Percentiles rank a stretch among this genome's conserved stretches.
Evolutionary conservation across 1,284 basidiomycete genomes (phyloP).

Genomic region (Cutaneotrichosporon cyanovorans): DNA sequence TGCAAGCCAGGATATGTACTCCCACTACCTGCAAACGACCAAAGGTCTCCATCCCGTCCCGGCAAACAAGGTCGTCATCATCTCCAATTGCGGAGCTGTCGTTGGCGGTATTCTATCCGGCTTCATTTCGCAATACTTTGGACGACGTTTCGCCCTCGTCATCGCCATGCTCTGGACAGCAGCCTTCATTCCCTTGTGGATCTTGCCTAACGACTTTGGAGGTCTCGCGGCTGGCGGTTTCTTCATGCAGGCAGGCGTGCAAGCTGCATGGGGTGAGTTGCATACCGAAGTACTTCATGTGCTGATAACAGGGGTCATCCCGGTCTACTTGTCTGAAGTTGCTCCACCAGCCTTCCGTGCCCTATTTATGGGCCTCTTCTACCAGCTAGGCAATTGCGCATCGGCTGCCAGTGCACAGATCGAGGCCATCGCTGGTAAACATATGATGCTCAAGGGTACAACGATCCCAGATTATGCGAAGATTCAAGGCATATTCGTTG

Average conservation of each 20-base stretch:
- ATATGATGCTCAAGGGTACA: slow-evolving; percentile 18
- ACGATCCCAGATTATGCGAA: slow-evolving; percentile 65
- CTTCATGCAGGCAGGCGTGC: slow-evolving; percentile 77
- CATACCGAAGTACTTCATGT: too few relatives aligned
- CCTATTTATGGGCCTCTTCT: slow-evolving; percentile 84
- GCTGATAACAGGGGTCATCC: too few relatives aligned
- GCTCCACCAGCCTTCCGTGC: slow-evolving; percentile 78
- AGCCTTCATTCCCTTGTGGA: slow-evolving; percentile 61
- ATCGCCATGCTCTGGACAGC: slow-evolving; percentile 51
- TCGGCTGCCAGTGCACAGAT: slow-evolving; percentile 83
- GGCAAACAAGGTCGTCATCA: slow-evolving; percentile 75
- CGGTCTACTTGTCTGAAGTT: slow-evolving; percentile 67
- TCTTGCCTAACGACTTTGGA: slow-evolving; percentile 54
- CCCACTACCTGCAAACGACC: slow-evolving; percentile 20
- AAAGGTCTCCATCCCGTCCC: slow-evolving; percentile 20
- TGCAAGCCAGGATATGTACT: slow-evolving; percentile 51
- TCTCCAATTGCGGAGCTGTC: slow-evolving; percentile 60
- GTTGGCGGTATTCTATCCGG: slow-evolving; percentile 72
- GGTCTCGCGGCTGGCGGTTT: slow-evolving; percentile 40
- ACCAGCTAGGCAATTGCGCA: slow-evolving; percentile 61
- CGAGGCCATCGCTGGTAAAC: slow-evolving; percentile 67
- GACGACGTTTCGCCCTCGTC: slow-evolving; percentile 59
- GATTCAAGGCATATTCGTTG: slow-evolving; percentile 81
- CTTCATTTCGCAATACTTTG: slow-evolving; percentile 70
- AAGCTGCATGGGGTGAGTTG: slow-evolving; percentile 58